Base-by-base conservation (phyloP, 1,284 basidiomycete genomes). In the Ceratobasidium sp. region DNA sequence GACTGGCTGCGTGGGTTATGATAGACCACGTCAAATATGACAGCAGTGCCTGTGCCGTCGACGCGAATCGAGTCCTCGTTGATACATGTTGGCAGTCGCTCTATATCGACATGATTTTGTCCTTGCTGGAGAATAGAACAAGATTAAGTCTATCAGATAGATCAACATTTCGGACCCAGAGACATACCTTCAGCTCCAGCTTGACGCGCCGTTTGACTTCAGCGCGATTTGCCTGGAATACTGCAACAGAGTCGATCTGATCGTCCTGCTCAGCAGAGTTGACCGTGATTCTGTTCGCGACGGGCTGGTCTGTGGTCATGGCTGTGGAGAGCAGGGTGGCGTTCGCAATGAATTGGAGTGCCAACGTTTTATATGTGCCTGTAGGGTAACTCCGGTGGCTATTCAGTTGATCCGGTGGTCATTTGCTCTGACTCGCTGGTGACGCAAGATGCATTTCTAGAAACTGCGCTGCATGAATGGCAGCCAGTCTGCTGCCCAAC, bases 21-120 rank as follows among this genome's bases (percentile, higher is more conserved):
- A 78, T 80, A 82, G 26, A 82, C 79, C 20, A 82, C 82, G 56
- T 82, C 82, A 66, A 81, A 82, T n/a, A 82, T 80, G 56, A 79
- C 61, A 12, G 81, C 80, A 42, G 78, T 79, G 33, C 33, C 33
- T 33, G 33, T 33, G 33, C 33, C 33, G 33, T 33, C 33, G 33
- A 33, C 33, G 33, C 33, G 33, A 33, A 33, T 33, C 33, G 33
- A 33, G 33, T 33, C 33, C 33, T 33, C 33, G 33, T 33, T 33
- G 33, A 33, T 33, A 33, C 33, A 33, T 33, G 33, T 33, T 33
- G 33, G 33, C 33, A 33, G 33, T 4, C 82, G 52, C 23, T 68
- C 77, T 10, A 82, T 77, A 23, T 79, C 79, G n/a, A 83, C 78
- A 20, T 82, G 79, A 42, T 82, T 82, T 77, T 82, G 82, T 28